phyloP scores from a whole-genome alignment of 192 early-diverging fungal species.

The Entophlyctis helioformis region DNA sequence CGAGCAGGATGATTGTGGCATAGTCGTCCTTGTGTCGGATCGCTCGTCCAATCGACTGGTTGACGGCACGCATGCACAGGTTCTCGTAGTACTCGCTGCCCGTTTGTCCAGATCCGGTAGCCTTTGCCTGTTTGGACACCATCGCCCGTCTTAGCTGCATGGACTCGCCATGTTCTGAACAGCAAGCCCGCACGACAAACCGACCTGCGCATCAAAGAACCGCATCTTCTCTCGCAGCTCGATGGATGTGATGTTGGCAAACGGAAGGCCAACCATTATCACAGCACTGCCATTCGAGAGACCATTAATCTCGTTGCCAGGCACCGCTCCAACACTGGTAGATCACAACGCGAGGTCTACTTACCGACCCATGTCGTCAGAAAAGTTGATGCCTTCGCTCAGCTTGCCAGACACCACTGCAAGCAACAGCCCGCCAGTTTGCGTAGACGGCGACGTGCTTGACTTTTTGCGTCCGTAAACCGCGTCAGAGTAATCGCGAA shows the following conservation, averaged over 20 bases:
- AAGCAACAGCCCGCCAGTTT: conserved; percentile 62
- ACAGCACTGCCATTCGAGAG: conserved; percentile 45
- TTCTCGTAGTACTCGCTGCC: conserved; percentile 75
- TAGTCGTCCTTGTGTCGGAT: conserved; percentile 85
- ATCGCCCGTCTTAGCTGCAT: too few species aligned
- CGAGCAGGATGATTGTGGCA: conserved; percentile 72
- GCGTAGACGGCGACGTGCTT: too few species aligned
- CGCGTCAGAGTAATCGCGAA: conserved; percentile 44
- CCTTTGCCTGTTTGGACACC: too few species aligned
- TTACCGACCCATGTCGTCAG: conserved; percentile 63
- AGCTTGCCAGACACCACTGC: conserved; percentile 86
- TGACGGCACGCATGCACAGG: conserved; percentile 85
- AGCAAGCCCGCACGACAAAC: too few species aligned
- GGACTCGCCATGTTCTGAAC: too few species aligned
- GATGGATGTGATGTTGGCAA: conserved; percentile 60
- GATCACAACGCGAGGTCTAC: not conserved
- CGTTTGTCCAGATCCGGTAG: too few species aligned
- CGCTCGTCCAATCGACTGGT: conserved; percentile 78
- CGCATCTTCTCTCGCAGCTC: conserved; percentile 67
- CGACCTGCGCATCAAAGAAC: conserved; percentile 53
- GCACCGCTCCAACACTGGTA: too few species aligned
- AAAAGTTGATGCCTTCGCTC: conserved; percentile 88
- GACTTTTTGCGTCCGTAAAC: too few species aligned
- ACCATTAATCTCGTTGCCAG: not conserved
- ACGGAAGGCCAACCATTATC: conserved; percentile 84